Percentiles rank a stretch among this genome's conserved stretches.
These are phyloP conservation scores for Nothomitra cinnamomea DNA, from an alignment of 2,329 filamentous ascomycete genomes.

Conservation along the genomic window DNA sequence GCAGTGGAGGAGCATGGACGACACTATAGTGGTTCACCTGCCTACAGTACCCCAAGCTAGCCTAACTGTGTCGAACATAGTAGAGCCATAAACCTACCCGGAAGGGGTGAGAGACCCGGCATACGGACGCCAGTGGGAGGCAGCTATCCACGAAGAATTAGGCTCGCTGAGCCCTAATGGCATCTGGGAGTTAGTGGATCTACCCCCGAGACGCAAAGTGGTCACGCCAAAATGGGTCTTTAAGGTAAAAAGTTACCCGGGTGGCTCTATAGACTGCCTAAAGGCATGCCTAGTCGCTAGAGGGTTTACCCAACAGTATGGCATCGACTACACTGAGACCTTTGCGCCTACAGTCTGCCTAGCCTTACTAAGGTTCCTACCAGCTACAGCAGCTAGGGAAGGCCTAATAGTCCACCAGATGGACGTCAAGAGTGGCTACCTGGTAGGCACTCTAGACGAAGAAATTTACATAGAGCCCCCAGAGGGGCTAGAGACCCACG, in stretches of 20 bases:
- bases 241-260: no score
- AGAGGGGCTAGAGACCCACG: no score
- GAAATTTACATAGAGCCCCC: background rate
- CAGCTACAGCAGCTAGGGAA: constrained; percentile 14
- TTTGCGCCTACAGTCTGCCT: constrained; percentile 18
- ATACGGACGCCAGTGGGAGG: no score
- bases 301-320: constrained; percentile 6
- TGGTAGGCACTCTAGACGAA: no score
- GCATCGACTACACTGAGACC: constrained; percentile 14
- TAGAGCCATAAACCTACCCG: background rate
- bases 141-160: no score
- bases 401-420: constrained; percentile 9
- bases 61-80: no score
- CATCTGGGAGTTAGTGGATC: background rate
- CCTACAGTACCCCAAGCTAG: background rate
- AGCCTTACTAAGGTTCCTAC: constrained; percentile 16
- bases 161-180: background rate
- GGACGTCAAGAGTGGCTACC: no score
- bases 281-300: constrained; percentile 12
- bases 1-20: background rate
- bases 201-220: background rate
- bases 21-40: no score
- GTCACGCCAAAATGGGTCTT: no score
- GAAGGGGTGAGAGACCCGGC: no score
- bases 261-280: background rate